phyloP scores from a whole-genome alignment of 306 rosid genomes.

The Luffa aegyptiaca region DNA sequence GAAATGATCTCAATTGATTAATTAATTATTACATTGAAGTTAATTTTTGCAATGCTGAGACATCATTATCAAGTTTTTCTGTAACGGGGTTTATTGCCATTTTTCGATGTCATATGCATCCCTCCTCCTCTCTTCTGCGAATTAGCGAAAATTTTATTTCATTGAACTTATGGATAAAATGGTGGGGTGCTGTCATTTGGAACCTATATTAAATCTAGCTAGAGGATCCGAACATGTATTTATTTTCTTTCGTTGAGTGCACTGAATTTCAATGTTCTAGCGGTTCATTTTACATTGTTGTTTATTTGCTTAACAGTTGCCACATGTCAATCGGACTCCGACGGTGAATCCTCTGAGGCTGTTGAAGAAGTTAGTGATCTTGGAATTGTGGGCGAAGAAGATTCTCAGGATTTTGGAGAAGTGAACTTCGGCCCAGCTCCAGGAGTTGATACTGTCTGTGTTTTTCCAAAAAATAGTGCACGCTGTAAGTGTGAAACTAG shows the following conservation, averaged over 20 bases:
- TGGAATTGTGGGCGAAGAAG: slow-evolving; percentile 71
- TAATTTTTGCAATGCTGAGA: neutral
- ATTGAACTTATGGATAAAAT: neutral
- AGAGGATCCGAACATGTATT: neutral
- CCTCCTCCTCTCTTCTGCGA: neutral
- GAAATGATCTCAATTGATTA: neutral
- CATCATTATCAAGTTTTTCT: neutral
- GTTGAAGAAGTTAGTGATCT: slow-evolving; percentile 55
- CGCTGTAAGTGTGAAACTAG: slow-evolving; percentile 31
- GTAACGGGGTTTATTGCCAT: neutral
- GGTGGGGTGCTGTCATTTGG: neutral
- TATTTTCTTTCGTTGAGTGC: neutral
- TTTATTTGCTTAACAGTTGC: slow-evolving; percentile 33
- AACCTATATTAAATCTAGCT: neutral
- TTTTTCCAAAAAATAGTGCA: slow-evolving; percentile 70
- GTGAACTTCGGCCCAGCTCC: slow-evolving; percentile 54
- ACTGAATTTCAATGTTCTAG: neutral
- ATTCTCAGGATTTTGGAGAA: slow-evolving; percentile 57
- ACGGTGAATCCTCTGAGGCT: slow-evolving; percentile 31
- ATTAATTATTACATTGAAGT: neutral
- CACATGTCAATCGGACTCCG: slow-evolving; percentile 54
- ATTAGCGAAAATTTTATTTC: neutral
- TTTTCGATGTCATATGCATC: neutral
- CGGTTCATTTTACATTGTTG: neutral
- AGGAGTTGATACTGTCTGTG: slow-evolving; percentile 58